A percentile compares a stretch with the other conserved stretches of the same genome.
Conservation (phyloP, 1,284 basidiomycete species). For the Cryptococcus neoformans region DNA sequence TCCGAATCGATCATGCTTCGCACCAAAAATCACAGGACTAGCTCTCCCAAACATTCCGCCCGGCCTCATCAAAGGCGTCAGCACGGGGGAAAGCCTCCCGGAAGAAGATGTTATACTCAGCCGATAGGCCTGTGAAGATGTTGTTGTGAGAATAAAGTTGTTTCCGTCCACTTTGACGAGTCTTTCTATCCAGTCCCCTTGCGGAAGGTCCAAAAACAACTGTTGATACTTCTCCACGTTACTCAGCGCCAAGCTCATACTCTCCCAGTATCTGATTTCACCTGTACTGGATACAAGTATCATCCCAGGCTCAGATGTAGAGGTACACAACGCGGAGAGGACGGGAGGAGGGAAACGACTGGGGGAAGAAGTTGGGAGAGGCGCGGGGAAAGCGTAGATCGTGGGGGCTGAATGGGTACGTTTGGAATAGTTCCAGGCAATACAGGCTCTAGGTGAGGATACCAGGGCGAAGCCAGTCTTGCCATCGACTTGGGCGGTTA, state of each 20-base stretch:
- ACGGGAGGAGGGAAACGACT: slow-evolving; percentile 21
- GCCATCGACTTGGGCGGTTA: slow-evolving; percentile 42
- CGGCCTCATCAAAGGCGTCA: slow-evolving; percentile 36
- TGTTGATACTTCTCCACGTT: slow-evolving; percentile 35
- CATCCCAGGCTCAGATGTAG: slow-evolving; percentile 48
- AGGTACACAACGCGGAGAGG: slow-evolving; percentile 33
- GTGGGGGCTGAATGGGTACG: slow-evolving; percentile 40
- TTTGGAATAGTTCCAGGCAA: slow-evolving; percentile 52
- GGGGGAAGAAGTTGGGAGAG: slow-evolving; percentile 26
- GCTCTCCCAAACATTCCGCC: slow-evolving; percentile 43
- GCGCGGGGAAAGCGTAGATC: slow-evolving; percentile 41
- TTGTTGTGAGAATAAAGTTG: slow-evolving; percentile 46
- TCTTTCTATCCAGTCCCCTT: slow-evolving; percentile 42
- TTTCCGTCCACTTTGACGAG: slow-evolving; percentile 40
- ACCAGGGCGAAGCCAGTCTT: slow-evolving; percentile 49
- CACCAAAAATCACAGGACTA: slow-evolving; percentile 26
- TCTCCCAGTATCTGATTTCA: slow-evolving; percentile 50
- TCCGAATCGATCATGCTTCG: slow-evolving; percentile 26
- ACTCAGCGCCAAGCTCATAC: slow-evolving; percentile 45
- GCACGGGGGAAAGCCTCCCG: slow-evolving; percentile 33
- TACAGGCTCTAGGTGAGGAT: slow-evolving; percentile 32
- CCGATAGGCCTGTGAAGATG: slow-evolving; percentile 39
- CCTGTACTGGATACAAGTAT: slow-evolving; percentile 46
- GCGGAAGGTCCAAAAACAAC: slow-evolving; percentile 26
- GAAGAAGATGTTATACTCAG: slow-evolving; percentile 34